These are phyloP conservation scores for Chenopodium quinoa DNA, from an alignment of 148 eudicot species.

Conservation along the genomic window DNA sequence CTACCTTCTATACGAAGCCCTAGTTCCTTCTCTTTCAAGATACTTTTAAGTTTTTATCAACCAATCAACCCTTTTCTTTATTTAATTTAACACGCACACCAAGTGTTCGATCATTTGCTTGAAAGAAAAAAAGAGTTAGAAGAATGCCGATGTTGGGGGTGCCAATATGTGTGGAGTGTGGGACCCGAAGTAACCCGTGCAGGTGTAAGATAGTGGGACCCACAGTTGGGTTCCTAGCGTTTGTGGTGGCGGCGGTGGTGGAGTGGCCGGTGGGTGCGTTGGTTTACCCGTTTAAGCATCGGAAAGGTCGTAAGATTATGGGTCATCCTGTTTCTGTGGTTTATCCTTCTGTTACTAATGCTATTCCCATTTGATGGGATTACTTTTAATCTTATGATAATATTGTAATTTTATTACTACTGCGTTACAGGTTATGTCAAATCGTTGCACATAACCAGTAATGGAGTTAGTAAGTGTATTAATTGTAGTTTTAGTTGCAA, in stretches of 20 bases:
- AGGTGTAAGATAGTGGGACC: constrained; percentile 87
- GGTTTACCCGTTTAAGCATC: constrained; percentile 57
- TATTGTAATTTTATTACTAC: too few relatives aligned
- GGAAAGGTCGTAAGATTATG: constrained; percentile 77
- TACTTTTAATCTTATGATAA: too few relatives aligned
- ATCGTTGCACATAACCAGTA: too few relatives aligned
- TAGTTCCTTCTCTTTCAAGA: constrained; percentile 13
- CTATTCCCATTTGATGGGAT: constrained; percentile 52
- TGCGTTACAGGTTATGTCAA: too few relatives aligned
- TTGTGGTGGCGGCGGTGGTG: constrained; percentile 62
- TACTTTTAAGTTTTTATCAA: not conserved
- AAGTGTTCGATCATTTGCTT: constrained; percentile 8
- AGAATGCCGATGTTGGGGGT: constrained; percentile 34
- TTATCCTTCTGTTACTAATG: constrained; percentile 51
- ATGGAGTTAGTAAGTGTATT: too few relatives aligned
- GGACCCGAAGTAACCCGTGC: constrained; percentile 61
- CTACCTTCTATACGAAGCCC: constrained; percentile 18
- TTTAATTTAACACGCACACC: not conserved
- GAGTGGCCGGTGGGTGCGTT: constrained; percentile 86
- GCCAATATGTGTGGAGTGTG: constrained; percentile 74
- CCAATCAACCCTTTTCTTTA: not conserved
- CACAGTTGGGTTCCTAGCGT: constrained; percentile 70
- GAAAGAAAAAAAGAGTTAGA: not conserved
- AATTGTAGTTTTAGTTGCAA: too few relatives aligned
- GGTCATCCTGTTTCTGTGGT: constrained; percentile 69